Percentiles rank a stretch among this genome's conserved stretches.
Conservation (phyloP, 2,329 filamentous ascomycete species). For the Chrysoporthe cubensis region DNA sequence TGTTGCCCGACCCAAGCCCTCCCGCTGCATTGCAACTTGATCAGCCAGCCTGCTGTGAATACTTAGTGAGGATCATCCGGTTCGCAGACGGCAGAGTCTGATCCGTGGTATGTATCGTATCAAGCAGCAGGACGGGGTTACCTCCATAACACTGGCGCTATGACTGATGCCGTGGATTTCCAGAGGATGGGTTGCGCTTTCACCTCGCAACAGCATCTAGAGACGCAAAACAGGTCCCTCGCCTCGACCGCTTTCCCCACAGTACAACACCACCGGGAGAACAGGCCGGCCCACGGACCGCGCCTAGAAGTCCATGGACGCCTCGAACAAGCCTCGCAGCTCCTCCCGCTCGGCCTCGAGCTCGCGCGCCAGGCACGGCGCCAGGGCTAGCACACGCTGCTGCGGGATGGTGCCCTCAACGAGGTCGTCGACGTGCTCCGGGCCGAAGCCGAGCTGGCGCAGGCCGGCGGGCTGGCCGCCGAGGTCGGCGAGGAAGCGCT, state of each 20-base stretch:
- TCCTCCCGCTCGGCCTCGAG: constrained; percentile 73
- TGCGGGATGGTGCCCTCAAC: constrained; percentile 97
- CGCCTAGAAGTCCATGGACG: constrained; percentile 49
- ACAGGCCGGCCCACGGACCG: background rate
- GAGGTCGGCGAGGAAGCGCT: constrained; percentile 77
- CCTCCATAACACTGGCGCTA: too few relatives aligned
- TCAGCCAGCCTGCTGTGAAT: background rate
- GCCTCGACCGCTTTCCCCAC: too few relatives aligned
- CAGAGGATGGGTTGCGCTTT: background rate
- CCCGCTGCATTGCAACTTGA: too few relatives aligned
- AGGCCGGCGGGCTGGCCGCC: constrained; percentile 91
- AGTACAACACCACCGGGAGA: too few relatives aligned
- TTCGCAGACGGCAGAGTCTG: background rate
- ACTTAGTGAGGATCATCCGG: background rate
- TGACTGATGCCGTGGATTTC: background rate
- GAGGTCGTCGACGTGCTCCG: constrained; percentile 75
- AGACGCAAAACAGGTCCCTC: background rate
- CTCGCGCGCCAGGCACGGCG: constrained; percentile 77
- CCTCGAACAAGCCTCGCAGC: constrained; percentile 70
- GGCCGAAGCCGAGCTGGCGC: constrained; percentile 79
- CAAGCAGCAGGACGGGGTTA: too few relatives aligned
- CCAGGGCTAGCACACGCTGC: constrained; percentile 85
- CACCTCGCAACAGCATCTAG: background rate
- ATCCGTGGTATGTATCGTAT: background rate
- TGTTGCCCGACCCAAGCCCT: too few relatives aligned